A percentile compares a stretch with the other conserved stretches of the same genome.
Evolutionary conservation across 768 basidiomycete species (phyloP).

Genomic region (Mycena maculata): DNA sequence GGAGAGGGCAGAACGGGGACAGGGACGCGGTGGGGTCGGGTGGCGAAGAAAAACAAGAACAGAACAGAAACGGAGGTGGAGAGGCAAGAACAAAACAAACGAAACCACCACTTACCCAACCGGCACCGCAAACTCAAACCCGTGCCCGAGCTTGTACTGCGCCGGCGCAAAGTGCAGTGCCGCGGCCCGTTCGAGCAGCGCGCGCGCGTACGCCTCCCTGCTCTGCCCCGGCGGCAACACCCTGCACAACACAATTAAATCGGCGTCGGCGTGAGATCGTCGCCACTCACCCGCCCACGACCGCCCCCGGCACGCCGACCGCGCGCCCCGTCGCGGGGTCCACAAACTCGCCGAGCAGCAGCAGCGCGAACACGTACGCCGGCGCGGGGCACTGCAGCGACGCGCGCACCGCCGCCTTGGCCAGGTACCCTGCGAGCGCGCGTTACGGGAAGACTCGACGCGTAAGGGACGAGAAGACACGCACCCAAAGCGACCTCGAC

Average conservation of each 20-base stretch:
- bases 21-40: too few species aligned
- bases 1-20: too few species aligned
- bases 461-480: background rate
- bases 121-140: conserved; percentile 90
- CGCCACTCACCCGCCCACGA: conserved; percentile 39
- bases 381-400: conserved; percentile 86
- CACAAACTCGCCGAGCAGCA: conserved; percentile 88
- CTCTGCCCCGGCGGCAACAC: conserved; percentile 63
- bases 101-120: conserved; percentile 46
- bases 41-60: too few species aligned
- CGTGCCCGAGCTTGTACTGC: conserved; percentile 93
- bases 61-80: too few species aligned
- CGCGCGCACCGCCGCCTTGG: conserved; percentile 80
- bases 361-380: conserved; percentile 88
- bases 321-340: conserved; percentile 40
- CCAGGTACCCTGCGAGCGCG: conserved; percentile 67
- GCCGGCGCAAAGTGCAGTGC: conserved; percentile 87
- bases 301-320: background rate
- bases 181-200: conserved; percentile 86
- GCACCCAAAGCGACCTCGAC: conserved; percentile 41
- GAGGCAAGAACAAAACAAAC: background rate
- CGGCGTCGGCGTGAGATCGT: too few species aligned
- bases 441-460: too few species aligned
- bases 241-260: conserved; percentile 62
- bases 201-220: conserved; percentile 69